Evolutionary conservation across 345 rosid species (phyloP).

Genomic region (Mallotus nudiflorus): DNA sequence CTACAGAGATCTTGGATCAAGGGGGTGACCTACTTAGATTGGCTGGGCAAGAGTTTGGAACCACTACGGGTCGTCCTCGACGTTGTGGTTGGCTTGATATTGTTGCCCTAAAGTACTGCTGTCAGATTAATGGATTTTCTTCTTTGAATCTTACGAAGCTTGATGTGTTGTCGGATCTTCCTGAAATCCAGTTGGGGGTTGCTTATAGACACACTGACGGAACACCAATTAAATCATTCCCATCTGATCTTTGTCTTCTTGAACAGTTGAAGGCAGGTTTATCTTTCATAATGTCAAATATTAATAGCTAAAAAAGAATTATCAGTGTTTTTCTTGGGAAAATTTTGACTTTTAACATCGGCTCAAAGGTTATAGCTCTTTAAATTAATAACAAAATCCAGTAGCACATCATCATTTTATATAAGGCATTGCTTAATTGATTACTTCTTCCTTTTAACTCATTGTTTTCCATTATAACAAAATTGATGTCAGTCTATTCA

Average conservation of each 20-base stretch:
- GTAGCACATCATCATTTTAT: too few species aligned
- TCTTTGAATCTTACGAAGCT: slow-evolving; percentile 94
- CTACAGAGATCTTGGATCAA: slow-evolving; percentile 81
- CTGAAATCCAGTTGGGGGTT: slow-evolving; percentile 83
- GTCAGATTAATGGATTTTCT: slow-evolving; percentile 93
- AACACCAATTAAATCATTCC: slow-evolving; percentile 76
- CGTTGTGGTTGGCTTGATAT: slow-evolving; percentile 99
- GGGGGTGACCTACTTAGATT: slow-evolving; percentile 88
- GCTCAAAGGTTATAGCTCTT: too few species aligned
- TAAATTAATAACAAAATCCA: too few species aligned
- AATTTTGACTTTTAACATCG: too few species aligned
- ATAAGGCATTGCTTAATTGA: too few species aligned
- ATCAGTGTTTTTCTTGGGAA: too few species aligned
- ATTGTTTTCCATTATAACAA: too few species aligned
- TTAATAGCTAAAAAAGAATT: too few species aligned
- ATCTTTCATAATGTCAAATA: neutral
- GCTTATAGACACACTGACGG: slow-evolving; percentile 69
- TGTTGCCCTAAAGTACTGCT: slow-evolving; percentile 80
- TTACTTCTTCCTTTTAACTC: too few species aligned
- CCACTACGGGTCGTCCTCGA: slow-evolving; percentile 98
- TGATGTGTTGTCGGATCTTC: slow-evolving; percentile 84
- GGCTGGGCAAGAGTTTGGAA: slow-evolving; percentile 96
- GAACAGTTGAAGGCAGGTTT: slow-evolving; percentile 69
- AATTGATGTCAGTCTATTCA: too few species aligned
- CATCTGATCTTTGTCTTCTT: slow-evolving; percentile 76